Percentiles rank a stretch among this genome's conserved stretches.
Evolutionary conservation across 768 basidiomycete species (phyloP).

Genomic region (Cystobasidiopsis lactophilus): DNA sequence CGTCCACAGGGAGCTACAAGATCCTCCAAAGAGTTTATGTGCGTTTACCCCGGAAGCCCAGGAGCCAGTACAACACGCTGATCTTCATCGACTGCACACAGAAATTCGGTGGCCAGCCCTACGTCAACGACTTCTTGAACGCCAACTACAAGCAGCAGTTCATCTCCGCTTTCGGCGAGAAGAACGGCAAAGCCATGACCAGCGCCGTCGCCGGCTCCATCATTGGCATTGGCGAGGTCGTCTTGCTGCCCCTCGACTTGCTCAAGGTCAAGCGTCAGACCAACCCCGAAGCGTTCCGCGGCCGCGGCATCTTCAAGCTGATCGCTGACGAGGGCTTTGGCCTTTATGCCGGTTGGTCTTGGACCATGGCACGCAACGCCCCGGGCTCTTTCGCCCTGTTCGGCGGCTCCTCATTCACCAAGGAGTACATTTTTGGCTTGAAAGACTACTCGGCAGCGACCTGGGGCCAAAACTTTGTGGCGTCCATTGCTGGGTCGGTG

Average conservation of each 20-base stretch:
- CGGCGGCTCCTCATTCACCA: constrained; percentile 81
- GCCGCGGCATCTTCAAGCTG: constrained; percentile 70
- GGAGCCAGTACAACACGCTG: background rate
- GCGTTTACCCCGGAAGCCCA: constrained; percentile 3
- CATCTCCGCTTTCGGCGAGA: constrained; percentile 67
- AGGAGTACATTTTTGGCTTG: constrained; percentile 76
- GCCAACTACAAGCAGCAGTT: constrained; percentile 62
- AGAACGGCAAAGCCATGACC: constrained; percentile 86
- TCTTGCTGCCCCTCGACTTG: constrained; percentile 84
- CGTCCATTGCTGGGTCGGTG: constrained; percentile 78
- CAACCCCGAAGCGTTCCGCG: constrained; percentile 94
- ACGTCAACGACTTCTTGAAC: constrained; percentile 77
- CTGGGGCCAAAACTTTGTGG: constrained; percentile 90
- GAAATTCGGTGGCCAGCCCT: constrained; percentile 98
- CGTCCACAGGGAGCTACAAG: constrained; percentile 54
- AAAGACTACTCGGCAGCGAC: constrained; percentile 84
- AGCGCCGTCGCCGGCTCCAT: constrained; percentile 72
- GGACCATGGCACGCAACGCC: constrained; percentile 86
- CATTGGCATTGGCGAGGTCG: constrained; percentile 84
- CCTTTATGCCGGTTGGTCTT: constrained; percentile 93
- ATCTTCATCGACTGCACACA: too few relatives aligned
- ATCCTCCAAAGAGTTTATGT: constrained; percentile 21
- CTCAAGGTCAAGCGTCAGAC: constrained; percentile 94
- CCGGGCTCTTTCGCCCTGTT: constrained; percentile 93
- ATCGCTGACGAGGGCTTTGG: constrained; percentile 76